Conservation (phyloP, 768 basidiomycete genomes). For the Russula compacta region DNA sequence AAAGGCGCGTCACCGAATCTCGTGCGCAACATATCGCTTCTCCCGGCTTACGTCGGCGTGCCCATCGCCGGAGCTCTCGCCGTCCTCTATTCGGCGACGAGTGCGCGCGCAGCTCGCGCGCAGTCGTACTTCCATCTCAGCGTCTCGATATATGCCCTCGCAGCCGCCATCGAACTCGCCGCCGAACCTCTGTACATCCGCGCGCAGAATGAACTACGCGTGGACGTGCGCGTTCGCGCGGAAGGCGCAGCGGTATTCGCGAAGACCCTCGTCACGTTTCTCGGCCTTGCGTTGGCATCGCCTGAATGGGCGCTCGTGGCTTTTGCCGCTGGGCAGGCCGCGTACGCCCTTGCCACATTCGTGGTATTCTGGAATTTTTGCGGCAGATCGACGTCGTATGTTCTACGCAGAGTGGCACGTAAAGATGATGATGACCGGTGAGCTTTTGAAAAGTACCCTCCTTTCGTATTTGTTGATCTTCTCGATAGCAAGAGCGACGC, state of each 20-base stretch:
- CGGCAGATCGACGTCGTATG: conserved; percentile 17
- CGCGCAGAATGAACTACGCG: conserved; percentile 56
- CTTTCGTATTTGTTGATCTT: background rate
- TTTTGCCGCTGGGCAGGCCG: conserved; percentile 79
- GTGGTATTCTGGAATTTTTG: conserved; percentile 39
- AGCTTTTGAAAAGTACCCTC: background rate
- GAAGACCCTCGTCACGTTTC: conserved; percentile 68
- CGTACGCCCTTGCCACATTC: conserved; percentile 56
- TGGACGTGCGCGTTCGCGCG: conserved; percentile 66
- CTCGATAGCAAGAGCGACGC: conserved; percentile 19
- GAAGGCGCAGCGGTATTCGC: conserved; percentile 75
- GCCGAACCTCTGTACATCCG: conserved; percentile 56
- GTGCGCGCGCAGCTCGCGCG: conserved; percentile 42
- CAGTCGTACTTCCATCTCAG: conserved; percentile 62
- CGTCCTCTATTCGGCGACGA: conserved; percentile 43
- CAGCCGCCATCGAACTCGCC: conserved; percentile 68
- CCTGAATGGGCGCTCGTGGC: conserved; percentile 59
- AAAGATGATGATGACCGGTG: conserved; percentile 27
- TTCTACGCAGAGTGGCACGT: conserved; percentile 18
- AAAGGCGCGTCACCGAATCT: conserved; percentile 6
- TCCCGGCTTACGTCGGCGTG: conserved; percentile 63
- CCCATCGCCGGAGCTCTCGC: conserved; percentile 50
- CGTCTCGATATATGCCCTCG: conserved; percentile 59
- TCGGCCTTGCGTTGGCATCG: conserved; percentile 38
- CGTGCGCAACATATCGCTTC: conserved; percentile 42